phyloP scores from a whole-genome alignment of 345 rosid genomes.

The Mercurialis annua region DNA sequence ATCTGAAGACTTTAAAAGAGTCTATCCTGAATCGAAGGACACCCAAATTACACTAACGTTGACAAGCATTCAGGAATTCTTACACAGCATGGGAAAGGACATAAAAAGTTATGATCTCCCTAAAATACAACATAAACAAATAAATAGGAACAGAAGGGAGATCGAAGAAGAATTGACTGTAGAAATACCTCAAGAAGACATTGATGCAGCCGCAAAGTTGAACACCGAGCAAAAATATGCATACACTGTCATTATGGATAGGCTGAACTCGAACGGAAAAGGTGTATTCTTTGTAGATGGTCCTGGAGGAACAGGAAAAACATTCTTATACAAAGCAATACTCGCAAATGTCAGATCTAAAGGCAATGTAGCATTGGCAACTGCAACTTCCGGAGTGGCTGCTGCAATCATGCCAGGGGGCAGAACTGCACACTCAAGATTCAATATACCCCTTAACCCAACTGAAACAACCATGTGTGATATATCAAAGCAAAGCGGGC shows the following conservation, averaged over 20 bases:
- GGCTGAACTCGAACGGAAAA: neutral
- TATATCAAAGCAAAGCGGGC: neutral
- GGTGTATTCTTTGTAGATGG: slow-evolving; percentile 1
- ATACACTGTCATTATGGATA: neutral
- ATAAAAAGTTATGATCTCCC: too few species aligned
- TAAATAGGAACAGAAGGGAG: too few species aligned
- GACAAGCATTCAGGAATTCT: too few species aligned
- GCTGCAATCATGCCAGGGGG: neutral
- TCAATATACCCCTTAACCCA: neutral
- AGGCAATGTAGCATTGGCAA: neutral
- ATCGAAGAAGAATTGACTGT: neutral
- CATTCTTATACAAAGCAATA: too few species aligned
- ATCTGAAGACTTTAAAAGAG: too few species aligned
- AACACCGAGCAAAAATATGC: too few species aligned
- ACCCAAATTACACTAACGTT: too few species aligned
- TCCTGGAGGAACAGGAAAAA: slow-evolving; percentile 1
- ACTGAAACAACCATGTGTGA: too few species aligned
- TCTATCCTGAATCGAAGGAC: too few species aligned
- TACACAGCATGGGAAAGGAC: too few species aligned
- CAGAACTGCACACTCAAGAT: neutral
- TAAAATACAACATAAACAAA: too few species aligned
- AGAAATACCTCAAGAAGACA: neutral
- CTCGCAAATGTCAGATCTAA: neutral
- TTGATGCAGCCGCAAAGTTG: neutral
- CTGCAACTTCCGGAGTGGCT: neutral